These are phyloP conservation scores for Verruconis gallopava DNA, from an alignment of 2,329 filamentous ascomycete genomes.

Conservation along the genomic window DNA sequence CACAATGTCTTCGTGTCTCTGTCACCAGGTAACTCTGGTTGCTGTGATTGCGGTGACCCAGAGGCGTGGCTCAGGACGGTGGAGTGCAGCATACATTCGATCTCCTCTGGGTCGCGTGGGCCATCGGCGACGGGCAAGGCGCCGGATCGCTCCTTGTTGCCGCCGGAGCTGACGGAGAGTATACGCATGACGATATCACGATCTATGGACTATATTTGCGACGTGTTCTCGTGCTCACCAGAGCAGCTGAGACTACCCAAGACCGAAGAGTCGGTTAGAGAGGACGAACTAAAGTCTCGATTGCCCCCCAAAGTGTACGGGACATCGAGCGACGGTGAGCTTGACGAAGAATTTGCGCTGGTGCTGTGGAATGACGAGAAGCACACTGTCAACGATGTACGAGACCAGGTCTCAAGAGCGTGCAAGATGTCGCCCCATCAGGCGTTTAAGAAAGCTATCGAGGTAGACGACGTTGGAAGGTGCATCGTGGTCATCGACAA, in stretches of 20 bases:
- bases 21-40: conserved; percentile 83
- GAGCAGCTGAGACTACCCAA: conserved; percentile 85
- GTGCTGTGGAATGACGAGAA: conserved; percentile 98
- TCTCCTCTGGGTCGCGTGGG: conserved; percentile 21
- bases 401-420: conserved; percentile 78
- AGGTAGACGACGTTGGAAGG: conserved; percentile 79
- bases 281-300: conserved; percentile 71
- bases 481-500: conserved; percentile 67
- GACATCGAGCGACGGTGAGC: conserved; percentile 45
- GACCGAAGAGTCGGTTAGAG: conserved; percentile 63
- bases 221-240: conserved; percentile 94
- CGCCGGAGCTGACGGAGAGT: conserved; percentile 60
- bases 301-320: conserved; percentile 62
- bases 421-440: conserved; percentile 60
- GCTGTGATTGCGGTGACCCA: conserved; percentile 91
- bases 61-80: conserved; percentile 87
- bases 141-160: conserved; percentile 42
- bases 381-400: conserved; percentile 84
- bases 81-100: conserved; percentile 86
- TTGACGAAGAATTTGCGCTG: conserved; percentile 65
- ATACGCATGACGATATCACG: conserved; percentile 78
- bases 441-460: conserved; percentile 63
- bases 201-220: conserved; percentile 87
- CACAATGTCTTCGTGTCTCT: conserved; percentile 85
- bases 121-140: conserved; percentile 42